phyloP scores from a whole-genome alignment of 441 rosid species.

The Populus trichocarpa region DNA sequence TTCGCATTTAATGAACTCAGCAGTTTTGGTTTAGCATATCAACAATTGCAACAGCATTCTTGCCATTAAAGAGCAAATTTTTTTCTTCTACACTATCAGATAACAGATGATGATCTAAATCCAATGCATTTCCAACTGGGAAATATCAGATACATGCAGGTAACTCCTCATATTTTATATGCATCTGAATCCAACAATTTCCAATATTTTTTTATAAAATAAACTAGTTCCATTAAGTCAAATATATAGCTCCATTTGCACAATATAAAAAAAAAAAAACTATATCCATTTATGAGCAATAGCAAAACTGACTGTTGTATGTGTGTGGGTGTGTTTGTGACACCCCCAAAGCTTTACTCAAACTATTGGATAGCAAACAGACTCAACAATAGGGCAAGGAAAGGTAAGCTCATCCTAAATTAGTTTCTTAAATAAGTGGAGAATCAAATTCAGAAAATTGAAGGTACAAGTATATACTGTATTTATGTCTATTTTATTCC shows the following conservation, averaged over 20 bases:
- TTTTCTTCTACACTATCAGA: not conserved
- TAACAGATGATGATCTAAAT: not conserved
- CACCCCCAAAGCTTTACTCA: not conserved
- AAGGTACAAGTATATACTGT: not conserved
- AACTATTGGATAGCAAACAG: not conserved
- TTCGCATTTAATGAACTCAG: not conserved
- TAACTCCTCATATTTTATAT: not conserved
- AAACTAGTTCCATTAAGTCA: not conserved
- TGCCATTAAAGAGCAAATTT: not conserved
- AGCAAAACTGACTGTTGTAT: not conserved
- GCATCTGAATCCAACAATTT: not conserved
- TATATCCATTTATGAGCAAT: not conserved
- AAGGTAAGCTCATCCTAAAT: not conserved
- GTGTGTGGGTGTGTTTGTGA: not conserved
- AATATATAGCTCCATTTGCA: not conserved
- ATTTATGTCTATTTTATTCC: not conserved
- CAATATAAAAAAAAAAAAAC: not conserved
- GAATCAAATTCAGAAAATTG: not conserved
- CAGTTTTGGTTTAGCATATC: not conserved
- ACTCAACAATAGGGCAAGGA: not conserved
- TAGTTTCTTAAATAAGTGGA: not conserved
- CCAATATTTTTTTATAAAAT: not conserved
- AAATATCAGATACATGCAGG: not conserved
- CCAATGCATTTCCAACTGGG: not conserved
- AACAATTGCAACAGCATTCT: not conserved